These are phyloP conservation scores for Apiospora hydei DNA, from an alignment of 2,329 filamentous ascomycete genomes.

Conservation along the genomic window DNA sequence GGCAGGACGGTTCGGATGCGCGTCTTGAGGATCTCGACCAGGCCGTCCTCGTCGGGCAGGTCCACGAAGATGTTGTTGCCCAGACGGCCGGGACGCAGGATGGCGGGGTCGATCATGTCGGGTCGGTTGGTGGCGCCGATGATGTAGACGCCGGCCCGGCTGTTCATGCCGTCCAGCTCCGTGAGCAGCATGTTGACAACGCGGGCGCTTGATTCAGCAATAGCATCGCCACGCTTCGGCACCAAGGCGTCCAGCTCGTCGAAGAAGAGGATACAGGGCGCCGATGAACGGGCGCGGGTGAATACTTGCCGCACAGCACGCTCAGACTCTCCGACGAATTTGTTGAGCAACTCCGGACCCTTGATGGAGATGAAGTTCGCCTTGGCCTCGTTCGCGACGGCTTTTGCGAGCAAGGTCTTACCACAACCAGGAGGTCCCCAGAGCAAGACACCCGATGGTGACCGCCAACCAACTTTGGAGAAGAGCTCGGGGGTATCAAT, in stretches of 20 bases:
- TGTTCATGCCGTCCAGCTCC: conserved; percentile 86
- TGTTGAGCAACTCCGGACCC: conserved; percentile 94
- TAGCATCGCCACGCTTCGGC: conserved; percentile 78
- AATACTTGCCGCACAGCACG: conserved; percentile 93
- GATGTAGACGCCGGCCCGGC: conserved; percentile 86
- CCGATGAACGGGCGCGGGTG: conserved; percentile 81
- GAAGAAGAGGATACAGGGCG: conserved; percentile 96
- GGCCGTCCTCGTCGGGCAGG: conserved; percentile 78
- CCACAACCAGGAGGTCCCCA: conserved; percentile 98
- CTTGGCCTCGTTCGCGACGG: conserved; percentile 92
- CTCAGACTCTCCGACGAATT: conserved; percentile 96
- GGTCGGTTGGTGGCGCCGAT: conserved; percentile 95
- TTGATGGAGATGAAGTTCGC: conserved; percentile 99
- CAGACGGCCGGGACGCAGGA: conserved; percentile 89
- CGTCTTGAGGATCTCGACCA: conserved; percentile 85
- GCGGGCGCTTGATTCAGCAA: conserved; percentile 83
- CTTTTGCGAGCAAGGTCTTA: conserved; percentile 95
- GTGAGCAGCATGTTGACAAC: conserved; percentile 96
- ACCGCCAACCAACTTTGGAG: conserved; percentile 76
- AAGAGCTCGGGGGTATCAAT: conserved; percentile 85
- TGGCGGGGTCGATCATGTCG: conserved; percentile 95
- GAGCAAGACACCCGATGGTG: conserved; percentile 86
- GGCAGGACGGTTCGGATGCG: conserved; percentile 47
- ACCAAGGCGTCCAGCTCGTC: conserved; percentile 96
- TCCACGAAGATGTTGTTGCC: conserved; percentile 91